Evolutionary conservation across 345 rosid genomes (phyloP).

Genomic region (Populus ilicifolia): DNA sequence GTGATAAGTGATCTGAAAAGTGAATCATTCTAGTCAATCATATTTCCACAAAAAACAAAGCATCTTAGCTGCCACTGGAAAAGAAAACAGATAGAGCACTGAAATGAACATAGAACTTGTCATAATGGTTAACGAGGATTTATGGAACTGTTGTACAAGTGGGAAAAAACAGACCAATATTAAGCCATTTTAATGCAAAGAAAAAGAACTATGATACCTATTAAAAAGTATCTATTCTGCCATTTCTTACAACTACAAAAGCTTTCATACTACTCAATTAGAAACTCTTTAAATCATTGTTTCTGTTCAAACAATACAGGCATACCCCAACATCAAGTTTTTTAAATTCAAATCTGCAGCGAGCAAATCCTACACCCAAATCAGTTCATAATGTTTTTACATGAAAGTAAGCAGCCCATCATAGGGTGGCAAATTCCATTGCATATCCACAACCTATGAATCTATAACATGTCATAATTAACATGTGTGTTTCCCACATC

Average conservation of each 20-base stretch:
- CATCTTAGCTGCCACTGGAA: slow-evolving; percentile 4
- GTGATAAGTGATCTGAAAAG: slow-evolving; percentile 77
- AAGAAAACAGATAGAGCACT: neutral
- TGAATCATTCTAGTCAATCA: slow-evolving; percentile 12
- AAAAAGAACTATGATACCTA: neutral
- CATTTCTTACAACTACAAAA: neutral
- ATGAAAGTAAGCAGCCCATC: neutral
- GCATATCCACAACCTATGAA: neutral
- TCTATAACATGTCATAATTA: neutral
- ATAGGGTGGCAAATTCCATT: neutral
- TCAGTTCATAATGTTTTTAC: neutral
- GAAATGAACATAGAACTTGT: neutral
- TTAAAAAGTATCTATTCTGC: neutral
- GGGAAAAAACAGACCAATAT: neutral
- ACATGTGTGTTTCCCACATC: neutral
- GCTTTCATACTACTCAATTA: neutral
- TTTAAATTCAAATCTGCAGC: neutral
- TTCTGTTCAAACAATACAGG: neutral
- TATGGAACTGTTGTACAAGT: neutral
- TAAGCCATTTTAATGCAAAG: neutral
- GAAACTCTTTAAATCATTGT: neutral
- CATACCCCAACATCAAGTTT: neutral
- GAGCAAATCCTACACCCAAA: neutral
- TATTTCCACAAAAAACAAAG: slow-evolving; percentile 1
- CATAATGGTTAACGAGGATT: neutral